Evolutionary conservation across 371 early-diverging fungal genomes (phyloP).

Genomic region (Mucor saturninus): DNA sequence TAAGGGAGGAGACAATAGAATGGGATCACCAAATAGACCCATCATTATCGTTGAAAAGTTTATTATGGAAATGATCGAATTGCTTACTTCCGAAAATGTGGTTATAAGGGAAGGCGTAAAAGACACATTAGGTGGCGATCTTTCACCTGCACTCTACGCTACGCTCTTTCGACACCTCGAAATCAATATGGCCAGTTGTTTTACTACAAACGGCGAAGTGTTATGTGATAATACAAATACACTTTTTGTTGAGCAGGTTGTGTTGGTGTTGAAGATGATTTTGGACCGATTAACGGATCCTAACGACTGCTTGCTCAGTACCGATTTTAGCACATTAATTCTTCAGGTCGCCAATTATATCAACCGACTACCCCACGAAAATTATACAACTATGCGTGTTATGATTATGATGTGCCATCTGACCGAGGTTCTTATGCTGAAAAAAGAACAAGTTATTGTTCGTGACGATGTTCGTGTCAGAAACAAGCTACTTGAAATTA

Average conservation of each 20-base stretch:
- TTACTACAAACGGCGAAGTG: slow-evolving; percentile 71
- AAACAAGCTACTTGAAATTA: slow-evolving; percentile 76
- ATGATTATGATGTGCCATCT: slow-evolving; percentile 86
- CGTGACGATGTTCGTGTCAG: slow-evolving; percentile 83
- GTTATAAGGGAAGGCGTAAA: slow-evolving; percentile 88
- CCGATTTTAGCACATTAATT: slow-evolving; percentile 81
- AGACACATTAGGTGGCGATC: slow-evolving; percentile 82
- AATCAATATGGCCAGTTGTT: slow-evolving; percentile 67
- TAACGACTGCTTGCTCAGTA: slow-evolving; percentile 64
- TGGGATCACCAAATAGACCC: slow-evolving; percentile 30
- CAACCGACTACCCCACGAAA: slow-evolving; percentile 65
- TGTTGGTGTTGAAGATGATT: slow-evolving; percentile 80
- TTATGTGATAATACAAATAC: slow-evolving; percentile 73
- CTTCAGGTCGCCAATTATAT: slow-evolving; percentile 76
- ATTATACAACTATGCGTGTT: slow-evolving; percentile 66
- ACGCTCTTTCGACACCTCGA: slow-evolving; percentile 79
- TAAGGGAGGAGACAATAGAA: slow-evolving; percentile 10
- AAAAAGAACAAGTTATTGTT: slow-evolving; percentile 77
- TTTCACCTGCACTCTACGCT: slow-evolving; percentile 76
- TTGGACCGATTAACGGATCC: slow-evolving; percentile 77
- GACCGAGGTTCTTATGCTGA: slow-evolving; percentile 76
- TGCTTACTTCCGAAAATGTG: slow-evolving; percentile 81
- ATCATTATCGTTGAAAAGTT: slow-evolving; percentile 72
- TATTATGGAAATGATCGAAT: slow-evolving; percentile 78
- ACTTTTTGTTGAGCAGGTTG: slow-evolving; percentile 84